phyloP scores from a whole-genome alignment of 179 eudicot genomes.

The Silene vulgaris region DNA sequence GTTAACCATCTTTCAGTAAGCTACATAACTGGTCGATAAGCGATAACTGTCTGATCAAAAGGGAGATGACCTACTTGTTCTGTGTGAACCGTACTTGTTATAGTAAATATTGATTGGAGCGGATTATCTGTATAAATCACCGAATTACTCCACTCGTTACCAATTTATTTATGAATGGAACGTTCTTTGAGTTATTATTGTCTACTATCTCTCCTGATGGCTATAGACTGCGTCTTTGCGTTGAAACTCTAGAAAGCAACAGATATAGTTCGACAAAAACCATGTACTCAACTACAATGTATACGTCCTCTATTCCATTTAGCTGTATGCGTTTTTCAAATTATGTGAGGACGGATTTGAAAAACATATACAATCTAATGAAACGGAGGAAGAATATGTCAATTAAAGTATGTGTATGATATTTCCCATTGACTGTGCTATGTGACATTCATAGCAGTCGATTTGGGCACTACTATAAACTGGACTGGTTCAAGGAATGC shows the following conservation, averaged over 20 bases:
- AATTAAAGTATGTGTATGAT: neutral
- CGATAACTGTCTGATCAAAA: neutral
- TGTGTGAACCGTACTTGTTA: too few species aligned
- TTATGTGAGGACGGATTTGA: too few species aligned
- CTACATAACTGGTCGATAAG: neutral
- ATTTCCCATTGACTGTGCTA: neutral
- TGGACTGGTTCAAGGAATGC: too few species aligned
- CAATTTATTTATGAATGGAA: neutral
- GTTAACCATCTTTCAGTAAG: conserved; percentile 17
- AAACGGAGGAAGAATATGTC: too few species aligned
- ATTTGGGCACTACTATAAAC: too few species aligned
- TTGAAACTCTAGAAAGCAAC: neutral
- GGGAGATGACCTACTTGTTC: neutral
- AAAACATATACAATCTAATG: too few species aligned
- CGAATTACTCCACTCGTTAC: neutral
- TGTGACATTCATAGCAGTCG: neutral
- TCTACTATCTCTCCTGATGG: neutral
- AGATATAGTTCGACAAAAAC: neutral
- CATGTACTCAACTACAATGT: too few species aligned
- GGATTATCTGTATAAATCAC: neutral
- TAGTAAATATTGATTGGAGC: neutral
- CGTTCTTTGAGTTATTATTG: too few species aligned
- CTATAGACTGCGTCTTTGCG: neutral
- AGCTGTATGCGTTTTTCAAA: too few species aligned
- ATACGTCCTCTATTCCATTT: too few species aligned